Evolutionary conservation across 495 filamentous ascomycete species (phyloP), one percentile per base, ranked within the genome.

Genomic region (Thermothielavioides terrestris): DNA sequence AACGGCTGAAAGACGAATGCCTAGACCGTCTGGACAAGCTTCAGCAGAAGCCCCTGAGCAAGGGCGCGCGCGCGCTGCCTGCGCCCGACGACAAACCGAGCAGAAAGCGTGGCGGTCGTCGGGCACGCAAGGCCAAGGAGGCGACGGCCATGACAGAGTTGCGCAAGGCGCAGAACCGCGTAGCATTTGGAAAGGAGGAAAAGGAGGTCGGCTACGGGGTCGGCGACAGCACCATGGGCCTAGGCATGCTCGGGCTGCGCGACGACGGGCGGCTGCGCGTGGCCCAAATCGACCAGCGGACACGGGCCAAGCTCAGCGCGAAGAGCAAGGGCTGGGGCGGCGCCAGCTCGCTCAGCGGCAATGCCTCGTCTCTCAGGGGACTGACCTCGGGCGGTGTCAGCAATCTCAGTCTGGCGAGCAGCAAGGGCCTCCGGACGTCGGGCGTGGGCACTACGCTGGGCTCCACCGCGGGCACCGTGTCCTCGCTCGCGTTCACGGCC

Each of bases 321-420:
- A 94, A 91, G 73, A 92, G 92, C 69, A 89, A 94, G 60, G 94
- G 92, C 37, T 98, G 94, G 94, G 91, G 89, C 39, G 81, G 76
- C 23, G 77, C 78, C 40, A 80, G 78, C 21, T 85, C 86, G 6
- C 79, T 85, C 23, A 72, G 78, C 52, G 80, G 81, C 10, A 79
- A 77, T 10, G 85, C 88, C 34, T 88, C 88, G 3, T 86, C 85
- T 22, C 72, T 96, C 32, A 80, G 86, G 28, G 83, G 83, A n/a
- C n/a, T n/a, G n/a, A n/a, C 6, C 86, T 91, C 14, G 34, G 79
- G 81, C 51, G 79, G 68, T 25, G 63, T 70, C 14, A 69, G 71
- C 32, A 82, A 82, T 25, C 84, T 86, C 52, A 81, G 82, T 54
- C 79, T 89, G 14, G 77, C 80, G 17, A 81, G 77, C 50, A 56